Conservation (phyloP, 441 rosid species). For the Geranium incanum region DNA sequence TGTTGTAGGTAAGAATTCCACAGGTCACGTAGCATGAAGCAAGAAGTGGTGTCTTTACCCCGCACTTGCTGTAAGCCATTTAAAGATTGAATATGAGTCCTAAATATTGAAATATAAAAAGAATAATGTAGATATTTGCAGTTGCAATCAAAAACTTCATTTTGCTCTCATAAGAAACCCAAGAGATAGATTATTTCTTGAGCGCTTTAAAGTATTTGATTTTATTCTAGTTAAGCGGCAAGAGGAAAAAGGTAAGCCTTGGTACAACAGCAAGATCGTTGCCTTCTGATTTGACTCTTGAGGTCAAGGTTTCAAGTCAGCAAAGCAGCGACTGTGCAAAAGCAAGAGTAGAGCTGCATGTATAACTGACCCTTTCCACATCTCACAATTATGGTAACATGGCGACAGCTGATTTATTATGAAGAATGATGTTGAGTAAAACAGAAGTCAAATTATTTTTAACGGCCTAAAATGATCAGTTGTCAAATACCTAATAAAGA, state of each 20-base stretch:
- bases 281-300: background rate
- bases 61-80: background rate
- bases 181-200: background rate
- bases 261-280: background rate
- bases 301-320: background rate
- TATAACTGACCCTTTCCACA: background rate
- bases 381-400: background rate
- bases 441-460: background rate
- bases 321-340: background rate
- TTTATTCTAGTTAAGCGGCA: background rate
- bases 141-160: background rate
- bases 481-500: background rate
- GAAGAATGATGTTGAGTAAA: background rate
- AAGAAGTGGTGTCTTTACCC: background rate
- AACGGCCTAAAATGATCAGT: background rate
- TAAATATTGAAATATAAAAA: background rate
- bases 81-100: background rate
- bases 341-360: background rate
- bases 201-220: background rate
- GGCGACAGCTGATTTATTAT: background rate
- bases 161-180: background rate
- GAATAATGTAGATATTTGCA: background rate
- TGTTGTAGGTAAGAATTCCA: background rate
- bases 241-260: background rate
- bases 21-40: slow-evolving; percentile 1